phyloP scores from a whole-genome alignment of 176 grass and related monocot species.

The Urochloa ruziziensis region DNA sequence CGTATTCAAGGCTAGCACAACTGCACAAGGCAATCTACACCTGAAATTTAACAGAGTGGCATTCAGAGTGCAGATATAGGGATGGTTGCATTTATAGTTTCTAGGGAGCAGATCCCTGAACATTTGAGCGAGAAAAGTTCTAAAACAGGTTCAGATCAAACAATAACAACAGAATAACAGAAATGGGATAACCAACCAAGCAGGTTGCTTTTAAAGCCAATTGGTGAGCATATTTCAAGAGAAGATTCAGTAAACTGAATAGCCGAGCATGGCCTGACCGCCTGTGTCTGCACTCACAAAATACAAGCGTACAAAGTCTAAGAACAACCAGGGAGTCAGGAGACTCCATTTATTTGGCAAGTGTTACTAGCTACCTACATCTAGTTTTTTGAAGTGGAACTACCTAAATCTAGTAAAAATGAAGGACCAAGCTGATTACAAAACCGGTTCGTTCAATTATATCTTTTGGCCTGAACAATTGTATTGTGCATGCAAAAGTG shows the following conservation, averaged over 20 bases:
- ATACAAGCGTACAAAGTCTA: not conserved
- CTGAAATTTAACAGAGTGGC: too few relatives aligned
- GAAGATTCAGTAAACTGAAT: not conserved
- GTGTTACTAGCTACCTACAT: not conserved
- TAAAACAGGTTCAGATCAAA: not conserved
- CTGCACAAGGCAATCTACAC: too few relatives aligned
- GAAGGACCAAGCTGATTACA: not conserved
- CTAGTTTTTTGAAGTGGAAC: too few relatives aligned
- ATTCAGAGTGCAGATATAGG: too few relatives aligned
- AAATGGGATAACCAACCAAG: not conserved
- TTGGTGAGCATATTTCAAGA: not conserved
- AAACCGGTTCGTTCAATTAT: slow-evolving; percentile 42
- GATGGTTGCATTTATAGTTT: not conserved
- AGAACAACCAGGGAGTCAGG: not conserved
- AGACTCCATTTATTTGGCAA: slow-evolving; percentile 23
- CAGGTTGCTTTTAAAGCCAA: not conserved
- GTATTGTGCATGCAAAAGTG: too few relatives aligned
- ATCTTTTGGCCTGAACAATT: too few relatives aligned
- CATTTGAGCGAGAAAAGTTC: not conserved
- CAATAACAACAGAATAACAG: too few relatives aligned
- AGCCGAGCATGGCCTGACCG: not conserved
- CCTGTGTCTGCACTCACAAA: not conserved
- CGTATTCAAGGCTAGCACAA: too few relatives aligned
- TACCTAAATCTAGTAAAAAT: not conserved
- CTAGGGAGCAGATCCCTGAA: not conserved